Conservation (phyloP, 257 asterid species). For the Fraxinus americana region DNA sequence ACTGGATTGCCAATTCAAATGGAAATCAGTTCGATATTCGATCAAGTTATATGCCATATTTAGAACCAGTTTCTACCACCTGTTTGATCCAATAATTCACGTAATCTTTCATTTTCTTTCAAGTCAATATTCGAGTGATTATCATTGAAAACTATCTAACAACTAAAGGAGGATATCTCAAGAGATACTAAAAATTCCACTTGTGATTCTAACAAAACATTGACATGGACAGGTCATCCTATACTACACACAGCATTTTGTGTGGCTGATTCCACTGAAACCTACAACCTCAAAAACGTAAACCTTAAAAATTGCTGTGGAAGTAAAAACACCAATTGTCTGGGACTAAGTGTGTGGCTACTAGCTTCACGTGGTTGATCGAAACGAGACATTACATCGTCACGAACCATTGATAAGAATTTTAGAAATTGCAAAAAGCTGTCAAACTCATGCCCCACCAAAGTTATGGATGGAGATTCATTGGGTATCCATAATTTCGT, state of each 20-base stretch:
- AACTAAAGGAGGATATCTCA: not conserved
- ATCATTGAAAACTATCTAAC: too few relatives aligned
- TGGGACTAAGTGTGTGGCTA: not conserved
- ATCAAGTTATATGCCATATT: too few relatives aligned
- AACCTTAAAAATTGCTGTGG: not conserved
- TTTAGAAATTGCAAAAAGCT: too few relatives aligned
- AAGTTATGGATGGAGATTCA: too few relatives aligned
- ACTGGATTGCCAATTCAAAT: too few relatives aligned
- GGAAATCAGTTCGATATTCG: too few relatives aligned
- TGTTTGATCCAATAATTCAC: too few relatives aligned
- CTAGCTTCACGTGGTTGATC: not conserved
- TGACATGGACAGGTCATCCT: not conserved
- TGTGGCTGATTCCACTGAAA: not conserved
- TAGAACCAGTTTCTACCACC: too few relatives aligned
- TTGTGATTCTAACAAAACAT: not conserved
- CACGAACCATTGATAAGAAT: not conserved
- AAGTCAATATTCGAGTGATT: too few relatives aligned
- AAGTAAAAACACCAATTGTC: not conserved
- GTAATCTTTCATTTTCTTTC: too few relatives aligned
- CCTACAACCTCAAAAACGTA: not conserved
- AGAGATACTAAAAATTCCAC: not conserved
- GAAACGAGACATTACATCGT: not conserved
- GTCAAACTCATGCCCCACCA: too few relatives aligned
- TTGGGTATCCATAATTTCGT: too few relatives aligned
- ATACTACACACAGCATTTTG: not conserved